Percentiles rank a stretch among this genome's conserved stretches.
Evolutionary conservation across 306 rosid genomes (phyloP).

Genomic region (Potentilla sterilis): DNA sequence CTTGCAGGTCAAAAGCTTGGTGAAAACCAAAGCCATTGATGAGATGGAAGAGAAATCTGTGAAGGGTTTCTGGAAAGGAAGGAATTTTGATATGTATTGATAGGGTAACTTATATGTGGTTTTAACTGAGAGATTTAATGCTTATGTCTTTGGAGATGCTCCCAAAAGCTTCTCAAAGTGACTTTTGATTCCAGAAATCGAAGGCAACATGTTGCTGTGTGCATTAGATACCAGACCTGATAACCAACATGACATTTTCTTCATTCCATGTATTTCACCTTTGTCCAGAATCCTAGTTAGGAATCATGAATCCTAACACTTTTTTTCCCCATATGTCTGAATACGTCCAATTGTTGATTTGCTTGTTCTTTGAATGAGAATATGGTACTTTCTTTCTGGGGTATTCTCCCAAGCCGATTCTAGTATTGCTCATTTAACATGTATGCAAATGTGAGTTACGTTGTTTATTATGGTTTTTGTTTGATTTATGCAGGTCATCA

Average conservation of each 20-base stretch:
- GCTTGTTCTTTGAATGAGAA: neutral
- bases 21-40: neutral
- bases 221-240: neutral
- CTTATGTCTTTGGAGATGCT: too few relatives aligned
- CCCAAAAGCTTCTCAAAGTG: neutral
- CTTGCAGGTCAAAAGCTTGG: neutral
- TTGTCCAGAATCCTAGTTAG: neutral
- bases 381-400: neutral
- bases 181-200: neutral
- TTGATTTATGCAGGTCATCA: conserved; percentile 46
- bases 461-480: neutral
- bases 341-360: neutral
- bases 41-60: neutral
- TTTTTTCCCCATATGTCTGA: neutral
- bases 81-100: neutral
- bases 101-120: neutral
- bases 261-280: neutral
- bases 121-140: neutral
- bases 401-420: neutral
- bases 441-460: neutral
- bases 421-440: neutral
- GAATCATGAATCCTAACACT: too few relatives aligned
- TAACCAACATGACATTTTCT: neutral
- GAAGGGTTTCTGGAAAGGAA: neutral
- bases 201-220: neutral